Evolutionary conservation across 306 rosid genomes (phyloP).

Genomic region (Vigna trinervia): DNA sequence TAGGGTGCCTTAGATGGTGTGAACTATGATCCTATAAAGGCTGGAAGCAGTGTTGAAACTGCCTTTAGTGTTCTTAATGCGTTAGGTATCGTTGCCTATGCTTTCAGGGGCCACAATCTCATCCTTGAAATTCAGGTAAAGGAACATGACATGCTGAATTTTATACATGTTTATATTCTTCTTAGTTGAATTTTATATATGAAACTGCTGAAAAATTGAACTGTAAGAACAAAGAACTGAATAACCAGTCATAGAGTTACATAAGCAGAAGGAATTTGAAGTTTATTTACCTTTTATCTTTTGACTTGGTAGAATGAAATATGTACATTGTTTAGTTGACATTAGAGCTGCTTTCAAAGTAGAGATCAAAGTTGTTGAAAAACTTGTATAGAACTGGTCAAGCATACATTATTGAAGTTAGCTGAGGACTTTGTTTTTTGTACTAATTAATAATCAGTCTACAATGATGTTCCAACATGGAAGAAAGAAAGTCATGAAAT

Average conservation of each 20-base stretch:
- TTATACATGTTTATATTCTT: conserved; percentile 1
- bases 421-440: conserved; percentile 23
- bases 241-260: not conserved
- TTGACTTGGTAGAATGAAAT: conserved; percentile 16
- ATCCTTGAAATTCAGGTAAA: conserved; percentile 63
- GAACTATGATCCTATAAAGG: conserved; percentile 39
- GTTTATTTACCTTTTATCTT: conserved; percentile 9
- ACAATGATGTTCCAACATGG: conserved; percentile 1
- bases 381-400: conserved; percentile 1
- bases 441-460: conserved; percentile 13
- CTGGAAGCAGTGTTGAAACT: not conserved
- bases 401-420: conserved; percentile 24
- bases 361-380: conserved; percentile 16
- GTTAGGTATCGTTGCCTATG: conserved; percentile 61
- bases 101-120: conserved; percentile 64
- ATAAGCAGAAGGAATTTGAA: conserved; percentile 10
- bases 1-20: conserved; percentile 53
- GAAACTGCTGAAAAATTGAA: not conserved
- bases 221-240: too few species aligned
- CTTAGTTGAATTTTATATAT: not conserved
- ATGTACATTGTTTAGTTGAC: not conserved
- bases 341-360: conserved; percentile 15
- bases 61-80: conserved; percentile 53
- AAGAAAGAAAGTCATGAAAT: not conserved
- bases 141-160: not conserved